Conservation (phyloP, 2,329 filamentous ascomycete genomes). For the Neoarthrinium moseri region DNA sequence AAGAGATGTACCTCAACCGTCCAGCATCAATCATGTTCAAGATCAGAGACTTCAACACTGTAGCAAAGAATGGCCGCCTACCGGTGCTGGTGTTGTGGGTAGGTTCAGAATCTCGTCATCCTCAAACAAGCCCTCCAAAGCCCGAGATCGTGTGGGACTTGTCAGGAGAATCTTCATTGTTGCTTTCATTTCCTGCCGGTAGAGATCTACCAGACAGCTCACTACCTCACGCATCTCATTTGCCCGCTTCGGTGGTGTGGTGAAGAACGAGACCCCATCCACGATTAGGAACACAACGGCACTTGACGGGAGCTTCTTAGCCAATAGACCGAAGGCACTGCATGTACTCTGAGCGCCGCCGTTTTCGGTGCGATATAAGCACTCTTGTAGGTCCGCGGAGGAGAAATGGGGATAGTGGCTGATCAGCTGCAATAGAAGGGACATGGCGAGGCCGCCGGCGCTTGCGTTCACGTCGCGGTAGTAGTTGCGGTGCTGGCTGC, state of each 20-base stretch:
- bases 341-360: constrained; percentile 3
- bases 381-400: constrained; percentile 1
- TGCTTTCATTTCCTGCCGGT: not conserved
- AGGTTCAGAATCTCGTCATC: constrained; percentile 6
- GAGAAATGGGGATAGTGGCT: constrained; percentile 11
- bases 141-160: not conserved
- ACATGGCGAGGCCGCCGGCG: constrained; percentile 10
- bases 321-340: not conserved
- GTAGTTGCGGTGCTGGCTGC: constrained; percentile 9
- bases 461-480: constrained; percentile 2
- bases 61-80: too few species aligned
- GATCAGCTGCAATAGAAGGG: constrained; percentile 10
- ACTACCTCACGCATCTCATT: not conserved
- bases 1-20: too few species aligned
- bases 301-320: not conserved
- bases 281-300: constrained; percentile 6
- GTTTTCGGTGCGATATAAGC: not conserved
- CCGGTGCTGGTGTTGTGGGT: too few species aligned
- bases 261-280: constrained; percentile 7
- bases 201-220: not conserved
- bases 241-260: not conserved
- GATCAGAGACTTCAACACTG: too few species aligned
- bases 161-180: constrained; percentile 12
- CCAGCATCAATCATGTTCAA: too few species aligned
- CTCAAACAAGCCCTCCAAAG: constrained; percentile 8